Evolutionary conservation across 2,329 filamentous ascomycete genomes (phyloP).

Genomic region (Pseudocercospora cruenta): DNA sequence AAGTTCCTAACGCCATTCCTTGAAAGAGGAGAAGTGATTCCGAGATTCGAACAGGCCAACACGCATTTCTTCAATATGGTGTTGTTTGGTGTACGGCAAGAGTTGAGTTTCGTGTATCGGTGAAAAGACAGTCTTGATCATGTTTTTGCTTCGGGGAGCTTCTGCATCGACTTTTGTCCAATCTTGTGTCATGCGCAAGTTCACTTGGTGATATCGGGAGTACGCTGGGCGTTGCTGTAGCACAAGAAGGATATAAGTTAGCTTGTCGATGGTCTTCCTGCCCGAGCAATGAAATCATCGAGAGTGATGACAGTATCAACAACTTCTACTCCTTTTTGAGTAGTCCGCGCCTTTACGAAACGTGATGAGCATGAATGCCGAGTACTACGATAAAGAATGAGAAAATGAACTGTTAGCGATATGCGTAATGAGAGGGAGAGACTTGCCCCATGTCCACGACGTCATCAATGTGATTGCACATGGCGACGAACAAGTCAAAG

Average conservation of each 20-base stretch:
- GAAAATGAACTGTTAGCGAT: slow-evolving; percentile 11
- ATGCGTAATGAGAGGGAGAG: slow-evolving; percentile 35
- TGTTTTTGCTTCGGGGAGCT: slow-evolving; percentile 30
- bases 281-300: slow-evolving; percentile 10
- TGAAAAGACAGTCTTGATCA: slow-evolving; percentile 18
- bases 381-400: slow-evolving; percentile 3
- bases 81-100: slow-evolving; percentile 25
- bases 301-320: not conserved
- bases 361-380: slow-evolving; percentile 3
- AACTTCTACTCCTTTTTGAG: slow-evolving; percentile 1
- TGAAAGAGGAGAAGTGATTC: slow-evolving; percentile 23
- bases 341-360: not conserved
- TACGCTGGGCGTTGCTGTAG: slow-evolving; percentile 31
- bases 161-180: slow-evolving; percentile 23
- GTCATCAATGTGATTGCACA: slow-evolving; percentile 98
- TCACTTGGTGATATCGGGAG: slow-evolving; percentile 34
- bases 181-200: not conserved
- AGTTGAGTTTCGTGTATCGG: slow-evolving; percentile 23
- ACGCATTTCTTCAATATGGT: slow-evolving; percentile 1
- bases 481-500: slow-evolving; percentile 97
- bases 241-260: slow-evolving; percentile 17
- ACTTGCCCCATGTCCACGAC: slow-evolving; percentile 82
- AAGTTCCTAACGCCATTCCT: slow-evolving; percentile 18
- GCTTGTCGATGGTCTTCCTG: slow-evolving; percentile 12
- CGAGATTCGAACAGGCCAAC: slow-evolving; percentile 26